phyloP scores from a whole-genome alignment of 805 yeast species.

The Ogataea paradorogensis region DNA sequence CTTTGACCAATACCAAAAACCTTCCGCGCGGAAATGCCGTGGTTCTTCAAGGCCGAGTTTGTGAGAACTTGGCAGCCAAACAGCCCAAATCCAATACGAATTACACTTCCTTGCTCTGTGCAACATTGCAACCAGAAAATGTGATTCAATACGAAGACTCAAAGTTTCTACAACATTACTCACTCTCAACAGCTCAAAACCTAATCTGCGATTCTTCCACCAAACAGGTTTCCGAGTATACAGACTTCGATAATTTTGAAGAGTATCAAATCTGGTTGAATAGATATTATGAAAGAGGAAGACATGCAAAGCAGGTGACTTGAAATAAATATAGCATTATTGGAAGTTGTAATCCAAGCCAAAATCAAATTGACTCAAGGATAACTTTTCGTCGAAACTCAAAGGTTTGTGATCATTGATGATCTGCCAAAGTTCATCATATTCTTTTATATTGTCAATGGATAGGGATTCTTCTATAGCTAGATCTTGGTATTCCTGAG shows the following conservation, averaged over 20 bases:
- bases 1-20: constrained; percentile 1
- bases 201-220: constrained; percentile 14
- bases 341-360: constrained; percentile 11
- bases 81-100: constrained; percentile 2
- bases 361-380: constrained; percentile 12
- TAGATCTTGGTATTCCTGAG: neutral
- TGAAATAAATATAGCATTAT: neutral
- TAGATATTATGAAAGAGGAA: constrained; percentile 11
- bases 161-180: constrained; percentile 16
- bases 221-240: constrained; percentile 5
- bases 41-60: constrained; percentile 39
- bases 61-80: constrained; percentile 40
- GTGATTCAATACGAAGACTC: constrained; percentile 26
- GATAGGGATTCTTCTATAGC: neutral
- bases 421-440: neutral
- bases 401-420: neutral
- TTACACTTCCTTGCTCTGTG: constrained; percentile 23
- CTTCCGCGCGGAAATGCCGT: constrained; percentile 38
- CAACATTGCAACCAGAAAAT: constrained; percentile 28
- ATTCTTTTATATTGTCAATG: neutral
- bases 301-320: neutral
- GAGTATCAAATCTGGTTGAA: constrained; percentile 26
- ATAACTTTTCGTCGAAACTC: constrained; percentile 16
- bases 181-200: constrained; percentile 15
- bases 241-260: constrained; percentile 23